A percentile compares a stretch with the other conserved stretches of the same genome.
Conservation (phyloP, 345 rosid genomes). For the Citrus glauca region DNA sequence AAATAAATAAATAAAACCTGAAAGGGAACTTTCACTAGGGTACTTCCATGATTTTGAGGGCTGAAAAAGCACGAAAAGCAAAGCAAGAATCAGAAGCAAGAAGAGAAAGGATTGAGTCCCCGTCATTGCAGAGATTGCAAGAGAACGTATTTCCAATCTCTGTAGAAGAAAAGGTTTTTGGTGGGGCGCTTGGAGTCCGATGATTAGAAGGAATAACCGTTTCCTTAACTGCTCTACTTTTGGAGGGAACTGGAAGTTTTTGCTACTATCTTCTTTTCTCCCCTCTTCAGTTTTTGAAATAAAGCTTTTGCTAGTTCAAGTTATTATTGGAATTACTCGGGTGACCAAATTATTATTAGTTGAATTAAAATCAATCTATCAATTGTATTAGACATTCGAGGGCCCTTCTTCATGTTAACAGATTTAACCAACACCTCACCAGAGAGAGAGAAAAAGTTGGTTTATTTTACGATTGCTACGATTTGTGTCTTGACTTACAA, state of each 20-base stretch:
- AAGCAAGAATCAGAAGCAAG: slow-evolving; percentile 8
- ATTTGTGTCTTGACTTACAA: no score
- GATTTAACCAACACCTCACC: neutral
- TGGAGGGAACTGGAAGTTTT: neutral
- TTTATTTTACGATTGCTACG: no score
- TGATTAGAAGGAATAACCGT: slow-evolving; percentile 1
- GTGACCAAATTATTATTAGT: neutral
- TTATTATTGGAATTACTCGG: neutral
- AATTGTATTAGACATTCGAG: neutral
- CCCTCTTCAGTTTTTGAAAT: neutral
- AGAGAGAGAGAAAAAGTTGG: neutral
- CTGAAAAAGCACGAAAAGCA: neutral
- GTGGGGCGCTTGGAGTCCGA: neutral
- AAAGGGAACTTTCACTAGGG: neutral
- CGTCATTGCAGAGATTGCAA: slow-evolving; percentile 10
- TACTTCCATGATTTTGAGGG: slow-evolving; percentile 2
- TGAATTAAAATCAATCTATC: neutral
- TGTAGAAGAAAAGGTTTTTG: neutral
- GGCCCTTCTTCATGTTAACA: neutral
- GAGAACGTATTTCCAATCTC: neutral
- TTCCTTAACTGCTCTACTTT: neutral
- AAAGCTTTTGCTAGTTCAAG: neutral
- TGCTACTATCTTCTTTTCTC: neutral
- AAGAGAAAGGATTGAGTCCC: neutral
- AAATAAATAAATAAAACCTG: slow-evolving; percentile 9